Evolutionary conservation across 2,329 filamentous ascomycete genomes (phyloP).

Genomic region (Xylaria sp.): DNA sequence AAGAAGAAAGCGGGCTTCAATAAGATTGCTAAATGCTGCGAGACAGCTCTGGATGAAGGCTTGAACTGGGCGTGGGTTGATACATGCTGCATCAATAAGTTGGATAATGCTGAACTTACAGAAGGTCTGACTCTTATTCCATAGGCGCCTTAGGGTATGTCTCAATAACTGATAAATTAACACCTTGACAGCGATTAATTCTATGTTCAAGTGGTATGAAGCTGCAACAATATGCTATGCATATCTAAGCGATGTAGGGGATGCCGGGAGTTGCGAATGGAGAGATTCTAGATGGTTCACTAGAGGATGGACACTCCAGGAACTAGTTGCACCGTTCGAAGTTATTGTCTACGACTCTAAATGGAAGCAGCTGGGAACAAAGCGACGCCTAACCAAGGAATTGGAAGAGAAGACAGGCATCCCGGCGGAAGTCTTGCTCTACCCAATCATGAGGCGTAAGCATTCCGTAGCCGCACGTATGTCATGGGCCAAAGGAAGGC

Average conservation of each 20-base stretch:
- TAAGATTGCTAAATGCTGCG: conserved; percentile 40
- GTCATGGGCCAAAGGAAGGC: conserved; percentile 31
- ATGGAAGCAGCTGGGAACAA: conserved; percentile 29
- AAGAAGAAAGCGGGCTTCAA: conserved; percentile 34
- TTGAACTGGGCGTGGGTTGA: conserved; percentile 43
- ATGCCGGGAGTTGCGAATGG: background rate
- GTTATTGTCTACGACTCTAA: conserved; percentile 16
- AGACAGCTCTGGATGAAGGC: conserved; percentile 35
- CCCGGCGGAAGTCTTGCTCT: conserved; percentile 16
- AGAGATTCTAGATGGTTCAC: conserved; percentile 20
- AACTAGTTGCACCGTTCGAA: conserved; percentile 26
- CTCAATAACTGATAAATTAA: background rate
- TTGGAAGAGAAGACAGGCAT: conserved; percentile 16
- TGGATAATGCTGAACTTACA: conserved; percentile 18
- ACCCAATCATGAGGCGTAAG: conserved; percentile 2
- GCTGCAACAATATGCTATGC: conserved; percentile 25
- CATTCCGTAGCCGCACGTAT: conserved; percentile 23
- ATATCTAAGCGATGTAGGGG: conserved; percentile 24
- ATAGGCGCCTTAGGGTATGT: no score
- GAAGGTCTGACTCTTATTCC: conserved; percentile 7
- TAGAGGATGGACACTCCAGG: conserved; percentile 29
- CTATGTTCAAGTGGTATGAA: conserved; percentile 33
- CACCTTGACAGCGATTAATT: conserved; percentile 23
- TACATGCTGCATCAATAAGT: conserved; percentile 36
- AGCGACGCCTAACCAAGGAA: background rate